These are phyloP conservation scores for Selenicereus undatus DNA, from an alignment of 148 eudicot genomes.

Conservation along the genomic window DNA sequence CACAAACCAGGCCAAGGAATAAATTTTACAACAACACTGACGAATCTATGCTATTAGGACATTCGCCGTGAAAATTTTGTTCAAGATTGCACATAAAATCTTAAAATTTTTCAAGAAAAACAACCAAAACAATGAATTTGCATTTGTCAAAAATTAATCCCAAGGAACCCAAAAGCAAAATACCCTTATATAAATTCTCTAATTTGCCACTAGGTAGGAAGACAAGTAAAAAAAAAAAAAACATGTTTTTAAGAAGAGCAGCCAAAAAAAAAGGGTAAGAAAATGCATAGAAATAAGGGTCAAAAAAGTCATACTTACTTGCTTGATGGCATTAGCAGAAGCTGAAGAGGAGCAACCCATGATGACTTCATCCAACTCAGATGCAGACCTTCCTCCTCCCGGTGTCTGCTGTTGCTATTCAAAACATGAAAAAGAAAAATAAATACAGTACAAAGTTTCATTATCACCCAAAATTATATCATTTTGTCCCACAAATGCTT, in stretches of 20 bases:
- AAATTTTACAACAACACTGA: too few relatives aligned
- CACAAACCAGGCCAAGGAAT: too few relatives aligned
- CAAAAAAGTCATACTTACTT: slow-evolving; percentile 47
- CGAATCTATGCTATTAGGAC: too few relatives aligned
- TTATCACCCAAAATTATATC: slow-evolving; percentile 1
- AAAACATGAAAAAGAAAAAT: not conserved
- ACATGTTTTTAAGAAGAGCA: not conserved
- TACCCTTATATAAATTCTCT: too few relatives aligned
- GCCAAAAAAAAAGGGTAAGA: not conserved
- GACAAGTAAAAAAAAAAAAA: too few relatives aligned
- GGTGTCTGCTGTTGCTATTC: slow-evolving; percentile 32
- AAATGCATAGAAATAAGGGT: slow-evolving; percentile 41
- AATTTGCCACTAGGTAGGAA: too few relatives aligned
- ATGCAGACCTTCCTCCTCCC: slow-evolving; percentile 69
- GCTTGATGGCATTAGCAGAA: slow-evolving; percentile 41
- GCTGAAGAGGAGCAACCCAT: slow-evolving; percentile 80
- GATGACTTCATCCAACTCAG: slow-evolving; percentile 88
- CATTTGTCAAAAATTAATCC: too few relatives aligned
- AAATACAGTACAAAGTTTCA: slow-evolving; percentile 1
- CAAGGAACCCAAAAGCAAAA: too few relatives aligned
- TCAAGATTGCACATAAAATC: too few relatives aligned
- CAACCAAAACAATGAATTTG: too few relatives aligned
- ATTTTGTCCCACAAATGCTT: slow-evolving; percentile 19
- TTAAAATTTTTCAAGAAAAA: too few relatives aligned
- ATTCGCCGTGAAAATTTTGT: too few relatives aligned